Percentiles rank a stretch among this genome's conserved stretches.
These are phyloP conservation scores for Trapa incisa DNA, from an alignment of 345 rosid species.

Conservation along the genomic window DNA sequence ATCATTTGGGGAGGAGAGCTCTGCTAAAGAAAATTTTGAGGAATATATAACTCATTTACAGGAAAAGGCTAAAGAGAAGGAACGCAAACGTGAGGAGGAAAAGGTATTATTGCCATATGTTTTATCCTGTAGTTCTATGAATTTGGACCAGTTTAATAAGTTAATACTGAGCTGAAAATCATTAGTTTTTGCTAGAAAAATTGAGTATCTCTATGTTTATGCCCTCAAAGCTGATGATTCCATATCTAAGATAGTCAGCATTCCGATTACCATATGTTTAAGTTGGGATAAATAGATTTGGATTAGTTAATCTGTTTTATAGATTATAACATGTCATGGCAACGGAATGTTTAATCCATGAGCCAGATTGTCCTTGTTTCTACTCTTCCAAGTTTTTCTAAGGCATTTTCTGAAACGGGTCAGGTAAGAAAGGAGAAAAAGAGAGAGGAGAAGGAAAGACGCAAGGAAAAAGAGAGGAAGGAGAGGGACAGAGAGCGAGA, in stretches of 20 bases:
- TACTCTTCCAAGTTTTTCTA: not conserved
- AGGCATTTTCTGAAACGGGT: slow-evolving; percentile 1
- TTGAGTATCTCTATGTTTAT: not conserved
- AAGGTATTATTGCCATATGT: slow-evolving; percentile 36
- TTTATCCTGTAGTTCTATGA: not conserved
- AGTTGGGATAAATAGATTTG: not conserved
- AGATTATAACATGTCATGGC: not conserved
- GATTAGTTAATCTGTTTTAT: not conserved
- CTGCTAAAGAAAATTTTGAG: slow-evolving; percentile 59
- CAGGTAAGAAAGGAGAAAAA: slow-evolving; percentile 77
- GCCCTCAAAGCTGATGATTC: not conserved
- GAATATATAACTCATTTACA: slow-evolving; percentile 55
- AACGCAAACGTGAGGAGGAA: slow-evolving; percentile 88
- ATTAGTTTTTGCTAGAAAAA: not conserved
- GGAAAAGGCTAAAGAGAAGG: slow-evolving; percentile 91
- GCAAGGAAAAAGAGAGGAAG: slow-evolving; percentile 52
- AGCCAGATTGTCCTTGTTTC: not conserved
- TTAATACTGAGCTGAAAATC: not conserved
- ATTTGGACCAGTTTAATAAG: not conserved
- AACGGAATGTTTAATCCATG: not conserved
- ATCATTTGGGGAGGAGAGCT: slow-evolving; percentile 62
- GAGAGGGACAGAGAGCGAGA: slow-evolving; percentile 77
- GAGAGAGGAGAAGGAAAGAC: slow-evolving; percentile 46
- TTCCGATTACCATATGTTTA: not conserved
- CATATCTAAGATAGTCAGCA: not conserved